A percentile compares a stretch with the other conserved stretches of the same genome.
Evolutionary conservation across 495 filamentous ascomycete species (phyloP).

Genomic region (Parmelia sp.): DNA sequence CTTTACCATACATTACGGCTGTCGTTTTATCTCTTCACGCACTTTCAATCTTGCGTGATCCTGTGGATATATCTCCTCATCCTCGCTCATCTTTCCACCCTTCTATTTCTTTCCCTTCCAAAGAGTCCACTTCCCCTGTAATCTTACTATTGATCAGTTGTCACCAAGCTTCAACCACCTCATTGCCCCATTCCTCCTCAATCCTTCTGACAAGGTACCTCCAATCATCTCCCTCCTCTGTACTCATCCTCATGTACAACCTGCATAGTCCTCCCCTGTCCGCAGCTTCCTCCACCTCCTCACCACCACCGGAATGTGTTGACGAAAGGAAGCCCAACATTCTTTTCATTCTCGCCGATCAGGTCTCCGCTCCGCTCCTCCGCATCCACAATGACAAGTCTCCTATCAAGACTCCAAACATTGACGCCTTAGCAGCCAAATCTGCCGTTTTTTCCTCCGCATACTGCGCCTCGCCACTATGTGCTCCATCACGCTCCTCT

Average conservation of each 20-base stretch:
- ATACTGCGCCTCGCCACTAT: conserved; percentile 85
- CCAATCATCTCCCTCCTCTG: background rate
- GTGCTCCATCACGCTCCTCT: conserved; percentile 79
- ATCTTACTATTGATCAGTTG: too few relatives aligned
- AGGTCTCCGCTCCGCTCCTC: conserved; percentile 77
- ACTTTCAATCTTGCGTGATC: background rate
- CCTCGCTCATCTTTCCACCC: background rate
- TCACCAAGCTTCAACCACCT: background rate
- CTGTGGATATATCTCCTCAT: background rate
- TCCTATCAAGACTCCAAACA: conserved; percentile 76
- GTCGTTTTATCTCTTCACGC: background rate
- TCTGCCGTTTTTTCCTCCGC: conserved; percentile 82
- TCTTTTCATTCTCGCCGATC: conserved; percentile 87
- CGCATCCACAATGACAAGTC: conserved; percentile 76
- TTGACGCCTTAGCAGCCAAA: conserved; percentile 68
- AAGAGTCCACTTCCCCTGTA: background rate
- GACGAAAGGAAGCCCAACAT: conserved; percentile 56
- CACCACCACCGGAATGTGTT: conserved; percentile 15
- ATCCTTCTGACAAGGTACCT: background rate
- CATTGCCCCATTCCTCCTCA: background rate
- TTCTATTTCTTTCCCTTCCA: background rate
- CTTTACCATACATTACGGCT: background rate
- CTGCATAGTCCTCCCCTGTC: conserved; percentile 8
- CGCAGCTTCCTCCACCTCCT: conserved; percentile 13
- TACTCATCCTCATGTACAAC: conserved; percentile 11